Percentiles rank a stretch among this genome's conserved stretches.
phyloP scores from a whole-genome alignment of 2,329 filamentous ascomycete species.

The Pseudogymnoascus sp. region DNA sequence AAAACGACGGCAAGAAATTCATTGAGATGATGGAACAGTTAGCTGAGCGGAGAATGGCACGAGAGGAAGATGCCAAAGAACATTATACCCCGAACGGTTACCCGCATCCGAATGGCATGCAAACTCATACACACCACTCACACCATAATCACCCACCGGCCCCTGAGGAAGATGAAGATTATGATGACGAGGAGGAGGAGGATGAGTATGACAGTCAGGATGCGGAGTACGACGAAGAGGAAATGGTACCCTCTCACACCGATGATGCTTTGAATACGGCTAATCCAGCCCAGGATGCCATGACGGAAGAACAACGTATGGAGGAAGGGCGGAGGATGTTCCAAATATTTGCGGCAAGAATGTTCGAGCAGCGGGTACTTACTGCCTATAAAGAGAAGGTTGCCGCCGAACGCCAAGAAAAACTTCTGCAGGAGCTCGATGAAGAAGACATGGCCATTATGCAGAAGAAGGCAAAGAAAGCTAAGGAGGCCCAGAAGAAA shows the following conservation, averaged over 20 bases:
- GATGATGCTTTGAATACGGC: constrained; percentile 23
- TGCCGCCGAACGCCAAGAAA: constrained; percentile 81
- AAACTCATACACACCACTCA: constrained; percentile 30
- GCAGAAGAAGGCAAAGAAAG: constrained; percentile 84
- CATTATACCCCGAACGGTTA: constrained; percentile 52
- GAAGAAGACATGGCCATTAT: constrained; percentile 72
- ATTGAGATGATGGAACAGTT: constrained; percentile 99
- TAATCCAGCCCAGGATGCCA: constrained; percentile 63
- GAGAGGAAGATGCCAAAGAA: constrained; percentile 79
- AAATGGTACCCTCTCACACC: constrained; percentile 42
- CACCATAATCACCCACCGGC: constrained; percentile 52
- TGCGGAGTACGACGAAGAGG: constrained; percentile 71
- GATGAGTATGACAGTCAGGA: constrained; percentile 57
- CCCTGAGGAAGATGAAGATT: constrained; percentile 68
- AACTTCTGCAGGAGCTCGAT: constrained; percentile 82
- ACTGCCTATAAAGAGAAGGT: constrained; percentile 98
- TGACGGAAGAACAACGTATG: constrained; percentile 98
- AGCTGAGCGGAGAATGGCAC: constrained; percentile 92
- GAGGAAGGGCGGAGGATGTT: constrained; percentile 98
- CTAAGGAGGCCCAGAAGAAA: constrained; percentile 86
- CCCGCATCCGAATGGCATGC: constrained; percentile 50
- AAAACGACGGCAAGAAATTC: constrained; percentile 98
- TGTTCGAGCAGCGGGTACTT: constrained; percentile 97
- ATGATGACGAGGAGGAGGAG: constrained; percentile 59
- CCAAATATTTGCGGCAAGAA: constrained; percentile 95